Base-by-base conservation (phyloP, 2,329 filamentous ascomycete genomes). In the Apiospora sp. region DNA sequence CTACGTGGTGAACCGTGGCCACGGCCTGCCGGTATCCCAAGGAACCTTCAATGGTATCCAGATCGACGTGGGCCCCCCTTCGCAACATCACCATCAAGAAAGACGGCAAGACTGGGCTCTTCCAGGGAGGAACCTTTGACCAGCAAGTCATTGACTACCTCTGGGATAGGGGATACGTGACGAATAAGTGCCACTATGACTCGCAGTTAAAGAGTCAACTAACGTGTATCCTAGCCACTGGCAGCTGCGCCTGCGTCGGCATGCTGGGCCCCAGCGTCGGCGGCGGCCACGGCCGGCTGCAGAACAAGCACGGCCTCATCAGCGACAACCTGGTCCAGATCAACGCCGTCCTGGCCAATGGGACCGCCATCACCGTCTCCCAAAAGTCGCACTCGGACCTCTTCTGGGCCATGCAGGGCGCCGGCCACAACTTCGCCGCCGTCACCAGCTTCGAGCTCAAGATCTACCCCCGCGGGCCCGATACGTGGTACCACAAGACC, bases 381-480 rank as follows among this genome's bases (percentile, higher is more conserved):
- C 46, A 16, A 51, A 58, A 48, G 44, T 72, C 24, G 70, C 72
- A 24, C 58, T 2, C 27, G 6, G 82, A 84, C 70, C 78, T 86
- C 8, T 84, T 84, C 76, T 85, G 83, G 83, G 84, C 19, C 6
- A 79, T 0, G 78, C 75, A 84, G 71, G 89, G 89, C 1, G 89
- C 88, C 1, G 89, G 88, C 1, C 86, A 89, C 73, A 90, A 90
- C 78, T 90, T 90, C 72, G 89, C 88, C 54, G 84, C 90, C 71
- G 86, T 90, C 22, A 88, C 86, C 1, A 83, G 83, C 7, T 77
- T 84, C 27, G 83, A 80, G 1, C 81, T 81, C 30, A 86, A 86
- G 77, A 83, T 89, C 69, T 87, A 86, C 75, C 58, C 58, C 1
- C 14, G 58, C 19, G 58, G 37, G 1, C 30, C 37, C 3, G 58